These are phyloP conservation scores for Kazachstania martiniae DNA, from an alignment of 805 yeast genomes.

Conservation along the genomic window DNA sequence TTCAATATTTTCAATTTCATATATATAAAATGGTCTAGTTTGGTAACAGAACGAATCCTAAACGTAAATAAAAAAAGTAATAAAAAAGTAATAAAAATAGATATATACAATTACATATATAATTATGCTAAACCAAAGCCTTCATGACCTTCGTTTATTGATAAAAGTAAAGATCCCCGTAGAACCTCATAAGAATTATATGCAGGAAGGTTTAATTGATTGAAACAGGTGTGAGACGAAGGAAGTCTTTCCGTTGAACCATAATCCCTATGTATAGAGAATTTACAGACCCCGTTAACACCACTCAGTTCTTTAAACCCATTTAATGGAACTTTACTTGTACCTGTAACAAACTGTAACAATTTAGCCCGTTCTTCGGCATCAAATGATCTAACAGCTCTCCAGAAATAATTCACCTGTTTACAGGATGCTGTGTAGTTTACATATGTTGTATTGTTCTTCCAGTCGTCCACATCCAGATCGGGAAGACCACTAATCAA, in stretches of 20 bases:
- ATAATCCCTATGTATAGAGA: conserved; percentile 82
- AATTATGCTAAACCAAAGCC: conserved; percentile 61
- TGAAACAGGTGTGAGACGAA: conserved; percentile 93
- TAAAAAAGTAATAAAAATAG: too few relatives aligned
- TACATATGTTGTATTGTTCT: conserved; percentile 66
- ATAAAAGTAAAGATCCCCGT: conserved; percentile 68
- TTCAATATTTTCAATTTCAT: too few relatives aligned
- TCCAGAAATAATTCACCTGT: conserved; percentile 95
- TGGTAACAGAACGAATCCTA: too few relatives aligned
- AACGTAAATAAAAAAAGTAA: too few relatives aligned
- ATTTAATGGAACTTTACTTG: conserved; percentile 88
- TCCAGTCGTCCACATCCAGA: conserved; percentile 94
- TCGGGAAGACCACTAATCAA: conserved; percentile 92
- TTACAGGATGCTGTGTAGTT: conserved; percentile 76
- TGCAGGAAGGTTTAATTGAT: conserved; percentile 88
- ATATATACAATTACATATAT: too few relatives aligned
- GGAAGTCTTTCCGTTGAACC: conserved; percentile 83
- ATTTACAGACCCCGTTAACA: conserved; percentile 73
- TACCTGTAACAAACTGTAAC: conserved; percentile 93
- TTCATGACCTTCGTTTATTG: conserved; percentile 90
- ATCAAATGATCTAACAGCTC: conserved; percentile 91
- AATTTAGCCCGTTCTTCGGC: conserved; percentile 88
- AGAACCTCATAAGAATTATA: conserved; percentile 82
- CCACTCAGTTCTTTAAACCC: conserved; percentile 90
- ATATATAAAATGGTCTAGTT: too few relatives aligned